Evolutionary conservation across 495 filamentous ascomycete species (phyloP), one percentile per base, ranked within the genome.

Genomic region (Pseudotulostoma volvatum): DNA sequence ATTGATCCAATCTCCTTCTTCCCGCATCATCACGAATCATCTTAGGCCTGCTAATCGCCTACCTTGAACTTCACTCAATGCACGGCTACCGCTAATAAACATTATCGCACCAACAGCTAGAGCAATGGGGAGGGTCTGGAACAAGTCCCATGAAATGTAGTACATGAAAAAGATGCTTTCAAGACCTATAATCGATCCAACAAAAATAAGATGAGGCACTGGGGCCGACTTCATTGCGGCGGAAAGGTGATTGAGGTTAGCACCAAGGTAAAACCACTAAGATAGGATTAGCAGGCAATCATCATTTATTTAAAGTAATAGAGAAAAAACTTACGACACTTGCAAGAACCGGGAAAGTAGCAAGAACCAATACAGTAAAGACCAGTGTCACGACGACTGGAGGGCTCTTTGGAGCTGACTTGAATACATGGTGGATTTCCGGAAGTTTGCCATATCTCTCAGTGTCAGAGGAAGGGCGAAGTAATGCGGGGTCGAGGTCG

Each of bases 121-220:
- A 44, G 74, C 74, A 37, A 76, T 77, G 7, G 86, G 86, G 30
- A 97, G 70, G 18, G 71, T 72, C 64, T 93, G 79, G 71, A 96
- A 97, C 33, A 97, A 64, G 47, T 77, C 94, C 90, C 88, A 96
- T 47, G 62, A 78, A 20, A 71, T 81, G 55, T 95, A 97, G 68
- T 97, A 97, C 55, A 93, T 57, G 68, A 86, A 86, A 63, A 96
- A 96, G 46, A 93, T 73, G 5, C 73, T 81, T 58, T 97, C 90
- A 64, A 97, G 76, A 9, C 76, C 73, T 18, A 93, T 25, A 42
- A 97, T 73, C 7, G 84, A 90, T 31, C 76, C 78, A 43, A 88
- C 77, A 61, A 95, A 94, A 32, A 80, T 50, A 31, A 72, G 63
- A 51, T 96, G 85, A 7, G 84, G 71, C 15, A 93, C 42, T 32